Base-by-base conservation (phyloP, 495 filamentous ascomycete species). In the Stereocaulon alpinum region DNA sequence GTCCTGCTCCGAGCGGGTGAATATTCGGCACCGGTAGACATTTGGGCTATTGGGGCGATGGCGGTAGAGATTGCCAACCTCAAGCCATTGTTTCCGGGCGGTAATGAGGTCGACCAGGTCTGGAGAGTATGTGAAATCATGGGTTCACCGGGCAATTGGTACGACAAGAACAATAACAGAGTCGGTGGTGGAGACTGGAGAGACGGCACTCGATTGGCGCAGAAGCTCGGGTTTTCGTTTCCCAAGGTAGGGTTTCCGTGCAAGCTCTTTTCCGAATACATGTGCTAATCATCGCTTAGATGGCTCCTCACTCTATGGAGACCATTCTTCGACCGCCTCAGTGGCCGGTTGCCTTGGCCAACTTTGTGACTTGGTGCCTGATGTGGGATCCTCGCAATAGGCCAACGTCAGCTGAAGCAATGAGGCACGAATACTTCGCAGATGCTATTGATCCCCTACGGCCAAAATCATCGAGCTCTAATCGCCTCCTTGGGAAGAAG, bases 121-220 rank as follows among this genome's bases (percentile, higher is more conserved):
- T 99, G 94, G 94, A 85, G 94, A 63, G 87, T 99, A 1, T 99
- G 94, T 68, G 94, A 99, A 71, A 95, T 99, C 59, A 99, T 99
- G 94, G 94, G 94, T 22, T 96, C 92, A 75, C 94, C 94, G 15
- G 94, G 93, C 17, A 90, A 91, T 70, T 99, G 94, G 94, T 91
- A 93, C 70, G 95, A 86, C 71, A 96, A 94, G 71, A 79, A 85
- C 40, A 89, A 92, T 32, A 78, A 76, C 22, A 88, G 85, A 65
- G 86, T 99, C 45, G 94, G 94, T 55, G 94, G 94, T 68, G 94
- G 94, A 67, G 94, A 99, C 62, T 99, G 94, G 94, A 87, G 87
- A 66, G 94, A 99, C 64, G 94, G 94, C 40, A 89, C 88, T 57
- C 82, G 88, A 30, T 74, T 99, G 59, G 94, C 94, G 42, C 88